These are phyloP conservation scores for Termitomyces sp. DNA, from an alignment of 768 basidiomycete species.

Conservation along the genomic window DNA sequence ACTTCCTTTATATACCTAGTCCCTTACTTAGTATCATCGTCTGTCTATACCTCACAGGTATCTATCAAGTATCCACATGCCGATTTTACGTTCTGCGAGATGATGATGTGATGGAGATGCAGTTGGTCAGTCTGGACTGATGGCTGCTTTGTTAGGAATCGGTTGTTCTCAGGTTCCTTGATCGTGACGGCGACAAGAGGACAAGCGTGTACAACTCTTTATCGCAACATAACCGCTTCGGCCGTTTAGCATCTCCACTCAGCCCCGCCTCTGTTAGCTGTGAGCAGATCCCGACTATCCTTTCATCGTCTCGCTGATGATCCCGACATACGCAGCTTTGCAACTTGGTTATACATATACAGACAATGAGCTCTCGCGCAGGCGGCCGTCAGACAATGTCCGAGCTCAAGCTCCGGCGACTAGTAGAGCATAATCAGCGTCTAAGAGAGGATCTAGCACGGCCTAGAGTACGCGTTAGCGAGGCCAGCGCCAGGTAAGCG, in stretches of 20 bases:
- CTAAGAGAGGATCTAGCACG: slow-evolving; percentile 86
- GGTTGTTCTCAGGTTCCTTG: slow-evolving; percentile 14
- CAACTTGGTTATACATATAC: slow-evolving; percentile 11
- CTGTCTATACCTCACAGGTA: background rate
- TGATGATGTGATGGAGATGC: slow-evolving; percentile 6
- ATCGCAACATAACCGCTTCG: slow-evolving; percentile 8
- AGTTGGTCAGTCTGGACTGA: slow-evolving; percentile 7
- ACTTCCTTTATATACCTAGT: slow-evolving; percentile 6
- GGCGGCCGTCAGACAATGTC: slow-evolving; percentile 87
- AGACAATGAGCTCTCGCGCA: slow-evolving; percentile 54
- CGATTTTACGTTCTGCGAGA: background rate
- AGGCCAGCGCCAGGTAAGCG: slow-evolving; percentile 82
- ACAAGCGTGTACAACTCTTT: slow-evolving; percentile 8
- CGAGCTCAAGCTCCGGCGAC: slow-evolving; percentile 91
- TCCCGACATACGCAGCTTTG: background rate
- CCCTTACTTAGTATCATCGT: slow-evolving; percentile 8
- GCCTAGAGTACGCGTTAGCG: slow-evolving; percentile 85
- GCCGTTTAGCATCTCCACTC: background rate
- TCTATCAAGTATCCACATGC: slow-evolving; percentile 10
- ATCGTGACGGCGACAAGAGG: slow-evolving; percentile 14
- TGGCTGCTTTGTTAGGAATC: slow-evolving; percentile 12
- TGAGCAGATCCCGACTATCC: background rate
- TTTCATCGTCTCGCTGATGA: background rate
- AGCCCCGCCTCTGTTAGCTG: background rate
- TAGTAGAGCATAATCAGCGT: slow-evolving; percentile 93